Base-by-base conservation (phyloP, 2,329 filamentous ascomycete species). In the Pezicula neosporulosa region DNA sequence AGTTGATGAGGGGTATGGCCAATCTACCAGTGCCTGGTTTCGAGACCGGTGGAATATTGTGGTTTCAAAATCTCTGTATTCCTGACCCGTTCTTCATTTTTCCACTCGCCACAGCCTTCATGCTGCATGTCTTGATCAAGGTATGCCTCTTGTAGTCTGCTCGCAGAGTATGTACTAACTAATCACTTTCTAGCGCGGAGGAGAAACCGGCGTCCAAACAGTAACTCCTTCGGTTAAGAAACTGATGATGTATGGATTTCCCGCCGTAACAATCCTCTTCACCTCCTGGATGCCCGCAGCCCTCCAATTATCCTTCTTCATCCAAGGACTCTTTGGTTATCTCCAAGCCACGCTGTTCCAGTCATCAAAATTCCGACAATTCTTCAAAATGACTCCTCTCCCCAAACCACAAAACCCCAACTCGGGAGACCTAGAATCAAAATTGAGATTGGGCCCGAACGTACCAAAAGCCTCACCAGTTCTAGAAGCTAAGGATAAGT, bases 11-110 rank as follows among this genome's bases (percentile, higher is more conserved):
- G 48, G 85, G 78, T 59, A 95, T 96, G 87, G 70, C 82, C 1
- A 68, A 76, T 19, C 72, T 97, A 44, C 93, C 93, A 4, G 90
- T 97, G 5, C 93, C 93, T 0, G 86, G 83, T 1, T 69, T 97
- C 57, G 81, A 89, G 60, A 73, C 72, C 1, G 89, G 88, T 30
- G 86, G 89, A 3, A 71, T 85, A 35, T 71, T 85, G 38, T 99
- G 94, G 94, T 81, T 97, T 59, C 71, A 74, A 2, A 88, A 97
- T 67, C 70, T 99, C 56, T 86, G 90, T 0, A 65, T 83, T 19
- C 68, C 81, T 2, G 94, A 99, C 68, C 93, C 94, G 0, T 86
- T 78, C 62, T 93, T 82, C 60, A 68, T 94, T 38, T 72, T 97
- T 30, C 94, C 94, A 2, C 56, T 82, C 3, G 51, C 77, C 1